Base-by-base conservation (phyloP, 345 rosid species). In the Nasturtium officinale region DNA sequence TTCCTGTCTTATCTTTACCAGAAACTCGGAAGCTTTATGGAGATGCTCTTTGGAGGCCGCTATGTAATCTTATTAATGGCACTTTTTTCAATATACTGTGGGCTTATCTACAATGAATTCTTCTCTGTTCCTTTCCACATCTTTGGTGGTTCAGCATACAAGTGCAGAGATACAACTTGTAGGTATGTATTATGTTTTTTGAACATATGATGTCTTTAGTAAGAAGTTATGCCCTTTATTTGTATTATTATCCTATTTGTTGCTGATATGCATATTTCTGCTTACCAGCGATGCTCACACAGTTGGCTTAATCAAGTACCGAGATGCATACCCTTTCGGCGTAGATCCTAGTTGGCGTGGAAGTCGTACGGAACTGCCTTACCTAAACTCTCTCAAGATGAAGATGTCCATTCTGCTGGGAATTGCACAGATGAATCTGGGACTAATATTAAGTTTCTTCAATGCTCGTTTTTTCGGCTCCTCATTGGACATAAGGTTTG, bases 271-370 rank as follows among this genome's bases (percentile, higher is more conserved):
- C 71, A 48, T 37, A 67, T 80, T 65, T 63, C 37, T 38, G 71
- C 74, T 65, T 66, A 77, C 43, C 85, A 94, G 98, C 58, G 95
- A 94, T 84, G 96, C 96, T 12, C 28, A 73, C 47, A 66, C 93
- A 17, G 84, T 35, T 66, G 98, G 98, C 76, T 82, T 94, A 79
- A 42, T 91, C 60, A 94, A 91, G 83, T 87, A 82, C 80, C 90
- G 67, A 72, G 96, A 85, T 81, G 80, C 96, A 47, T 91, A 91
- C 79, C 96, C 98, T 48, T 94, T 94, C 75, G 98, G 98, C 43
- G 96, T 94, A 57, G 98, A 94, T 87, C 98, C 98, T 58, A 89
- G 95, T 69, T 94, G 98, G 98, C 97, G 97, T 66, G 98, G 98
- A 79, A 94, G 97, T 82, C 97, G 98, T 65, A 17, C 97, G 26